phyloP scores from a whole-genome alignment of 805 yeast species.

The Priceomyces castillae region DNA sequence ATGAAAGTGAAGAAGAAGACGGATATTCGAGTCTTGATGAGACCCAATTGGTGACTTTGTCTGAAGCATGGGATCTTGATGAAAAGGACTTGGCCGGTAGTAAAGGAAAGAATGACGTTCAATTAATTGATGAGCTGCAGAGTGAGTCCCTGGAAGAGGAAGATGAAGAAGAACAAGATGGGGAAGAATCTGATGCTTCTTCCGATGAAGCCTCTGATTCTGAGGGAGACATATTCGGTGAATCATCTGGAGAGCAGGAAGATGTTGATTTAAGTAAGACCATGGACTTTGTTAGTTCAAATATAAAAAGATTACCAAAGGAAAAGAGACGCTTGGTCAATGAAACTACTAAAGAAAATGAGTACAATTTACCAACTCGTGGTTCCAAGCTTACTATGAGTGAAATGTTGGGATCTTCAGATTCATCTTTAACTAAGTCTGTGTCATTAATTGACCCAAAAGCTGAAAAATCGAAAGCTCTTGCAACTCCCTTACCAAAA shows the following conservation, averaged over 20 bases:
- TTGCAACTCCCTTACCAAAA: conserved; percentile 80
- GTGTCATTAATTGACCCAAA: conserved; percentile 48
- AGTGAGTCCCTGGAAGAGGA: conserved; percentile 17
- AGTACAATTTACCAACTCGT: conserved; percentile 61
- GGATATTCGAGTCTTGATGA: conserved; percentile 79
- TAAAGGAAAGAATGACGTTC: conserved; percentile 20
- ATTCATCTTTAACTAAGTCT: conserved; percentile 45
- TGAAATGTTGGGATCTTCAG: conserved; percentile 73
- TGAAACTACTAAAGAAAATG: conserved; percentile 62
- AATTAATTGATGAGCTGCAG: conserved; percentile 31
- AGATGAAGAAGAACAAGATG: conserved; percentile 5
- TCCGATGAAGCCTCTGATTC: conserved; percentile 22
- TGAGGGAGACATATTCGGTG: conserved; percentile 29
- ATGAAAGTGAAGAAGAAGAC: conserved; percentile 43
- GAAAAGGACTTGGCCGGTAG: conserved; percentile 43
- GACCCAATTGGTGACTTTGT: conserved; percentile 65
- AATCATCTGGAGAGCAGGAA: conserved; percentile 44
- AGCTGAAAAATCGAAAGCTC: conserved; percentile 42
- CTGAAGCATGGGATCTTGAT: conserved; percentile 89
- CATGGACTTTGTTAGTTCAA: conserved; percentile 37
- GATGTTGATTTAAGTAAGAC: conserved; percentile 53
- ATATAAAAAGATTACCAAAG: conserved; percentile 30
- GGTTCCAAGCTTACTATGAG: conserved; percentile 60
- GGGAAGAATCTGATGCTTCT: conserved; percentile 17
- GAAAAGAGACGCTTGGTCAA: conserved; percentile 49